Conservation (phyloP, 1,284 basidiomycete species). For the Tylopilus sp. region DNA sequence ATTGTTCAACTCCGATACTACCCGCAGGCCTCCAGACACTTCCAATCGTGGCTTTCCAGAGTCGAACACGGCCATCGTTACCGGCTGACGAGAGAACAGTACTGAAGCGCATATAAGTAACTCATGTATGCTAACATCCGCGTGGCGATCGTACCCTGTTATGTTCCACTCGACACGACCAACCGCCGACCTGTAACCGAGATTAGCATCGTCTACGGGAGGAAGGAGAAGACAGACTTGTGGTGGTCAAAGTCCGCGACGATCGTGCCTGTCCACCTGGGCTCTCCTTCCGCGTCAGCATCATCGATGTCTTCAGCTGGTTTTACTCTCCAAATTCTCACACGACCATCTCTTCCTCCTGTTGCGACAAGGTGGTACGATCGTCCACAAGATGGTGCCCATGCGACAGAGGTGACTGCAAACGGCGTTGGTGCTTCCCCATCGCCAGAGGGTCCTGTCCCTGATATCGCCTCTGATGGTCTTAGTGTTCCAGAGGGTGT, state of each 20-base stretch:
- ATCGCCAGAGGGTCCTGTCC: constrained; percentile 33
- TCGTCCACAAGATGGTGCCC: constrained; percentile 93
- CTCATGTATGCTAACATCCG: background rate
- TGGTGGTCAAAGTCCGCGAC: constrained; percentile 92
- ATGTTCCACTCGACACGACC: constrained; percentile 89
- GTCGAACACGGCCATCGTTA: constrained; percentile 88
- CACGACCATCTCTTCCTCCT: constrained; percentile 86
- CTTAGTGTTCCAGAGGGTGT: constrained; percentile 39
- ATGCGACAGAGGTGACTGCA: constrained; percentile 84
- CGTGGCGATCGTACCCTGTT: constrained; percentile 72
- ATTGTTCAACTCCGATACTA: constrained; percentile 80
- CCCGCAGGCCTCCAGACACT: constrained; percentile 84
- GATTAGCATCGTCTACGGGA: constrained; percentile 18
- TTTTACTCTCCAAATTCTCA: constrained; percentile 87
- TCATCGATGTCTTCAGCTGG: constrained; percentile 61
- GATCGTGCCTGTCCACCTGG: constrained; percentile 76
- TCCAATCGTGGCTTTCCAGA: constrained; percentile 88
- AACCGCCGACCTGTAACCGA: constrained; percentile 63
- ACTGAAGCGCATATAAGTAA: constrained; percentile 53
- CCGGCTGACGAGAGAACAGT: constrained; percentile 91
- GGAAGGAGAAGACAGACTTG: constrained; percentile 54
- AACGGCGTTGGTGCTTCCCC: constrained; percentile 55
- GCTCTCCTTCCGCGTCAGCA: constrained; percentile 56
- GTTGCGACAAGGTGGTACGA: constrained; percentile 94
- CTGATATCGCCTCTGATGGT: constrained; percentile 31